Evolutionary conservation across 2,329 filamentous ascomycete species (phyloP).

Genomic region (Cryphonectria naterciae): DNA sequence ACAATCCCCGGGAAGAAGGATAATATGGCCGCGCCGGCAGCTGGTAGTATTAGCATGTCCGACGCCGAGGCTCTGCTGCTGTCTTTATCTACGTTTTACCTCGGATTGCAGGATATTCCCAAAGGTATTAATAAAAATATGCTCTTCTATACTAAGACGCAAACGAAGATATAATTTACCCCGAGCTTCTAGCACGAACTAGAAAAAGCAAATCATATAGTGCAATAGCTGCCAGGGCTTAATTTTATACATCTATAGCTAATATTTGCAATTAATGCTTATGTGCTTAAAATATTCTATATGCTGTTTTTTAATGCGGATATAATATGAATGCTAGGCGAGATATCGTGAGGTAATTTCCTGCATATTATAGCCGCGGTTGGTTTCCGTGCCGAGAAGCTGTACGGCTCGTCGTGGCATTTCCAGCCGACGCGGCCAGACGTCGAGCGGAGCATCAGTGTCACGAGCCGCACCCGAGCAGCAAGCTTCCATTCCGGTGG

Average conservation of each 20-base stretch:
- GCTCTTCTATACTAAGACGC: too few relatives aligned
- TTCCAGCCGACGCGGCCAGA: constrained; percentile 51
- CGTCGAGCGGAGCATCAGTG: constrained; percentile 58
- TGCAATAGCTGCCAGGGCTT: too few relatives aligned
- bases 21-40: too few relatives aligned
- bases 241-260: background rate
- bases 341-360: constrained; percentile 58
- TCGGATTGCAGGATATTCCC: too few relatives aligned
- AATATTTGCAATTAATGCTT: constrained; percentile 35
- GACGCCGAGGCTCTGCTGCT: too few relatives aligned
- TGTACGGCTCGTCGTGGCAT: constrained; percentile 65
- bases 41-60: too few relatives aligned
- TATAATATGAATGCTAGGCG: constrained; percentile 45
- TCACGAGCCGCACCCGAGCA: constrained; percentile 61
- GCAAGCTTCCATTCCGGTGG: constrained; percentile 52
- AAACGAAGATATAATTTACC: too few relatives aligned
- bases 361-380: constrained; percentile 51
- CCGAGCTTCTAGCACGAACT: too few relatives aligned
- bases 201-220: too few relatives aligned
- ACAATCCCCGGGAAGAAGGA: too few relatives aligned
- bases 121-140: too few relatives aligned
- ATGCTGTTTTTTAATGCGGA: constrained; percentile 46
- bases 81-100: too few relatives aligned
- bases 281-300: constrained; percentile 41
- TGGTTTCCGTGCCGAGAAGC: constrained; percentile 48